phyloP scores from a whole-genome alignment of 2,329 filamentous ascomycete species.

The Fusarium euwallaceae region DNA sequence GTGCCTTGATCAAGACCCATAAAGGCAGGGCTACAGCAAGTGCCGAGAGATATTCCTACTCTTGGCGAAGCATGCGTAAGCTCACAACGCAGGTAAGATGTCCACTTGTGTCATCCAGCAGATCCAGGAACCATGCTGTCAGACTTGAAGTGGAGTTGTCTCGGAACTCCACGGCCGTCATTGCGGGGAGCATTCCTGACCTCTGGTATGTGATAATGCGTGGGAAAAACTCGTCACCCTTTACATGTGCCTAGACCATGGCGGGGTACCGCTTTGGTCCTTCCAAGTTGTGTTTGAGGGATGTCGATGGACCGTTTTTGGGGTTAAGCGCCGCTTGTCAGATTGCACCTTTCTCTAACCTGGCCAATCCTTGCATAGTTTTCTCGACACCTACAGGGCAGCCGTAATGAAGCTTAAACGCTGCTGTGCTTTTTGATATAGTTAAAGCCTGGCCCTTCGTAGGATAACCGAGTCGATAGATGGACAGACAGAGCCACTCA shows the following conservation, averaged over 20 bases:
- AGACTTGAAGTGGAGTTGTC: neutral
- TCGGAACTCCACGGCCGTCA: neutral
- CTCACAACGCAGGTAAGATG: neutral
- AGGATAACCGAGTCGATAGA: too few species aligned
- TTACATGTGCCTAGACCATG: neutral
- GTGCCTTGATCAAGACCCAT: neutral
- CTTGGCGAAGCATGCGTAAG: neutral
- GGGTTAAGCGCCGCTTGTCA: neutral
- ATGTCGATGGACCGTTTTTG: neutral
- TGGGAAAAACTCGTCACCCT: neutral
- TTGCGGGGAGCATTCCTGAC: neutral
- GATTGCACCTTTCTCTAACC: too few species aligned
- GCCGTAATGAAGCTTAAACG: too few species aligned
- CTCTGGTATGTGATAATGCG: neutral
- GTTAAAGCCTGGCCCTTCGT: too few species aligned
- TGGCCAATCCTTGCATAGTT: too few species aligned
- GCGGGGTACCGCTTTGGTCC: neutral
- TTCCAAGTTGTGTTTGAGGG: neutral
- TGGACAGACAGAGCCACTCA: too few species aligned
- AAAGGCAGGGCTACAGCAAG: neutral
- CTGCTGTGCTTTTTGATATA: too few species aligned
- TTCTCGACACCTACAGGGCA: too few species aligned
- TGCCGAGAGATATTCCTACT: neutral
- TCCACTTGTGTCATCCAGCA: neutral
- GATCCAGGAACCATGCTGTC: neutral